Evolutionary conservation across 257 asterid genomes (phyloP).

Genomic region (Solanum stenotomum): DNA sequence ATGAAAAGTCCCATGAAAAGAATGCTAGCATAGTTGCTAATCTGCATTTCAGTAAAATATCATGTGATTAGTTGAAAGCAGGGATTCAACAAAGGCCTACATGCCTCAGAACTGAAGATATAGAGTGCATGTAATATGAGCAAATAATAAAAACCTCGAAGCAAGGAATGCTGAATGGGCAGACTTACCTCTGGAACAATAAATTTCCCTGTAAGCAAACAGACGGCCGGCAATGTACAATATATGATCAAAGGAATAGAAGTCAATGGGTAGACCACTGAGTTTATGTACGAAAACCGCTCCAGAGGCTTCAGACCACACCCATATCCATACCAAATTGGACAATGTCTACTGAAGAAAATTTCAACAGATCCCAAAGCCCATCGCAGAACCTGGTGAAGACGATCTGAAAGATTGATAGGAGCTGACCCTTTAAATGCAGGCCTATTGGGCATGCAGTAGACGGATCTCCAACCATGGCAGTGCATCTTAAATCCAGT

Average conservation of each 20-base stretch:
- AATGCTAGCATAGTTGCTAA: conserved; percentile 87
- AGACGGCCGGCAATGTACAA: conserved; percentile 89
- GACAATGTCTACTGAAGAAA: conserved; percentile 85
- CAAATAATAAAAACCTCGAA: not conserved
- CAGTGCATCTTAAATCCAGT: conserved; percentile 98
- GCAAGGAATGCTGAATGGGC: not conserved
- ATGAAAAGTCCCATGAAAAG: conserved; percentile 72
- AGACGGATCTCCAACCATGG: conserved; percentile 97
- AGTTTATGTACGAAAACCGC: conserved; percentile 85
- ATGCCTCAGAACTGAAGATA: not conserved
- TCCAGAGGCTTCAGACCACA: conserved; percentile 94
- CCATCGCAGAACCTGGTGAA: conserved; percentile 98
- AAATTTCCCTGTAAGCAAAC: conserved; percentile 87
- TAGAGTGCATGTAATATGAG: not conserved
- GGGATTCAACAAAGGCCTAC: not conserved
- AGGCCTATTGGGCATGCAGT: conserved; percentile 76
- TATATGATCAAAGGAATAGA: conserved; percentile 84
- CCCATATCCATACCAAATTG: conserved; percentile 95
- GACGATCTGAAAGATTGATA: conserved; percentile 91
- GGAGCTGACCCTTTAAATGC: conserved; percentile 98
- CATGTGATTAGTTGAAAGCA: not conserved
- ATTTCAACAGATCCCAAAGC: conserved; percentile 96
- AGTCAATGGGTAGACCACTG: conserved; percentile 84
- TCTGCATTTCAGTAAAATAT: conserved; percentile 32
- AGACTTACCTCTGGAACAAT: conserved; percentile 80